Evolutionary conservation across 257 asterid genomes (phyloP).

Genomic region (Coffea canephora): DNA sequence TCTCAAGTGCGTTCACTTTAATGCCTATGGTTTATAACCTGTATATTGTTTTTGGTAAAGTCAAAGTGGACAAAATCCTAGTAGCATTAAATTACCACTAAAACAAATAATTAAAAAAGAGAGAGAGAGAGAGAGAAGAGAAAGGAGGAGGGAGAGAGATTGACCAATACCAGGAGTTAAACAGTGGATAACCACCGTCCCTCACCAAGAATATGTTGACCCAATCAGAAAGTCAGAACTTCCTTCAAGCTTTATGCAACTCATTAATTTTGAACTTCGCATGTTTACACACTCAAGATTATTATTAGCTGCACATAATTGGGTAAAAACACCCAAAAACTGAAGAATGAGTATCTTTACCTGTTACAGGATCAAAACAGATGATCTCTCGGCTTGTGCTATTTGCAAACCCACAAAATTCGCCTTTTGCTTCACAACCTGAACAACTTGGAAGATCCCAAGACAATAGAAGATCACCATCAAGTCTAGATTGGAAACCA

Average conservation of each 20-base stretch:
- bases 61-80: conserved; percentile 1
- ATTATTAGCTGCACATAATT: no score
- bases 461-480: conserved; percentile 35
- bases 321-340: not conserved
- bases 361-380: conserved; percentile 27
- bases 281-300: not conserved
- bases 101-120: no score
- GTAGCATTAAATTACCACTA: not conserved
- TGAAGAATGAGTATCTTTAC: conserved; percentile 17
- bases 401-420: conserved; percentile 29
- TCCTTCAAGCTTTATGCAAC: not conserved
- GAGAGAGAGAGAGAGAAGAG: no score
- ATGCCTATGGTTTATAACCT: not conserved
- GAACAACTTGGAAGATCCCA: conserved; percentile 39
- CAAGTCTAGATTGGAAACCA: conserved; percentile 22
- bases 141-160: no score
- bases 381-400: conserved; percentile 12
- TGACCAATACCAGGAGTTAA: not conserved
- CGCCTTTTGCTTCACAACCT: conserved; percentile 34
- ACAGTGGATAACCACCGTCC: not conserved
- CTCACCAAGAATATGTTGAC: conserved; percentile 15
- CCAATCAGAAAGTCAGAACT: conserved; percentile 15
- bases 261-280: not conserved
- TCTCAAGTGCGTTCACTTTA: not conserved
- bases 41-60: not conserved